A percentile compares a stretch with the other conserved stretches of the same genome.
These are phyloP conservation scores for Glutinoglossum americanum DNA, from an alignment of 495 filamentous ascomycete genomes.

Conservation along the genomic window DNA sequence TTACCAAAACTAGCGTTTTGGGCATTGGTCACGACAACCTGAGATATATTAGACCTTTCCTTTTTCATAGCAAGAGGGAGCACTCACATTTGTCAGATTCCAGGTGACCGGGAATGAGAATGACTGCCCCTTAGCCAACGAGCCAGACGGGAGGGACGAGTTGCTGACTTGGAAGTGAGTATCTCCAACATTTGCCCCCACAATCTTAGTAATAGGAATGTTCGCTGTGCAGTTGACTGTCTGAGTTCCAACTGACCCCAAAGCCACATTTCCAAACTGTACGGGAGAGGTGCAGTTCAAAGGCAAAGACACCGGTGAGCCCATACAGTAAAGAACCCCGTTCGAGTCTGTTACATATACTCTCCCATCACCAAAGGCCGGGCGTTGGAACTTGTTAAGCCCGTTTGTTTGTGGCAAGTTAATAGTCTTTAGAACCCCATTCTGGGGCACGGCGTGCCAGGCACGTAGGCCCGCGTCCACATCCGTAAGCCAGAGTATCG, in stretches of 20 bases:
- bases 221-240: slow-evolving; percentile 18
- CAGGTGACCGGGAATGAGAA: slow-evolving; percentile 21
- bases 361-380: slow-evolving; percentile 25
- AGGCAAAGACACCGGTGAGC: slow-evolving; percentile 22
- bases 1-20: slow-evolving; percentile 12
- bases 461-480: slow-evolving; percentile 17
- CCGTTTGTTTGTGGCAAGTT: slow-evolving; percentile 18
- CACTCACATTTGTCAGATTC: slow-evolving; percentile 12
- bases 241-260: slow-evolving; percentile 12
- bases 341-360: slow-evolving; percentile 21
- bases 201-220: slow-evolving; percentile 16
- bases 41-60: not conserved
- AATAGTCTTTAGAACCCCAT: slow-evolving; percentile 20
- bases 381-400: slow-evolving; percentile 24
- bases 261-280: slow-evolving; percentile 22
- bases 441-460: slow-evolving; percentile 19
- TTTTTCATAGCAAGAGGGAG: no score
- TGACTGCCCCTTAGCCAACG: slow-evolving; percentile 12
- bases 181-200: slow-evolving; percentile 13
- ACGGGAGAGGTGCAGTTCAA: slow-evolving; percentile 19
- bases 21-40: slow-evolving; percentile 15
- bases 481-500: slow-evolving; percentile 17
- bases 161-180: slow-evolving; percentile 13
- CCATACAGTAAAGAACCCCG: slow-evolving; percentile 20
- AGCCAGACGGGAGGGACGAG: slow-evolving; percentile 15